These are phyloP conservation scores for Solanum okadae DNA, from an alignment of 257 asterid genomes.

Conservation along the genomic window DNA sequence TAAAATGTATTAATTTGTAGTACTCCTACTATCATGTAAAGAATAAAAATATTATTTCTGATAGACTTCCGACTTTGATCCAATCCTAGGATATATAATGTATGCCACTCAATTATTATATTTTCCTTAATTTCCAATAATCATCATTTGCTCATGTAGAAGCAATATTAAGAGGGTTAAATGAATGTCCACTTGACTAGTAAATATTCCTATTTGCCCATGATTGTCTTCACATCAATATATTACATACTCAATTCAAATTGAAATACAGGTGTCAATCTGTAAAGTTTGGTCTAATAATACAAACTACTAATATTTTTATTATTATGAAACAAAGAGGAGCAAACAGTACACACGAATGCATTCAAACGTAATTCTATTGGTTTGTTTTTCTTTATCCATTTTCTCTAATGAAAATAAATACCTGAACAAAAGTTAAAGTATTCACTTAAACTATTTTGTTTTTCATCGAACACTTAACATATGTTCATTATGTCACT, in stretches of 20 bases:
- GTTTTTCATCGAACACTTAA: neutral
- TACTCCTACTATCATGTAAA: too few relatives aligned
- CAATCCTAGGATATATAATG: neutral
- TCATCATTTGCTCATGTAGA: neutral
- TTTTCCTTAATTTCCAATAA: neutral
- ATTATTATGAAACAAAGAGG: neutral
- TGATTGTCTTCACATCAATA: neutral
- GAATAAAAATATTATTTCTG: neutral
- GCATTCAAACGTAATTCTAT: neutral
- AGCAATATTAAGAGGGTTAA: neutral
- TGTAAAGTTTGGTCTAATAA: neutral
- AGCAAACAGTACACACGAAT: neutral
- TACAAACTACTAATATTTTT: neutral
- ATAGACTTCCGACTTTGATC: too few relatives aligned
- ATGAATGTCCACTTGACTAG: neutral
- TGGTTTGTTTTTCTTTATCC: neutral
- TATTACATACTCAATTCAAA: neutral
- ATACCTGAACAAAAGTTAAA: neutral
- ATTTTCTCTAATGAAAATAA: neutral
- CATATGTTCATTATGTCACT: neutral
- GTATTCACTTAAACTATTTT: too few relatives aligned
- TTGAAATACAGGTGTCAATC: neutral
- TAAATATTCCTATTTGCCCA: neutral
- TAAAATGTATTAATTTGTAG: fast-evolving
- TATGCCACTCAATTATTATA: neutral